Evolutionary conservation across 495 filamentous ascomycete genomes (phyloP).

Genomic region (Hyphodiscus hymeniophilus): DNA sequence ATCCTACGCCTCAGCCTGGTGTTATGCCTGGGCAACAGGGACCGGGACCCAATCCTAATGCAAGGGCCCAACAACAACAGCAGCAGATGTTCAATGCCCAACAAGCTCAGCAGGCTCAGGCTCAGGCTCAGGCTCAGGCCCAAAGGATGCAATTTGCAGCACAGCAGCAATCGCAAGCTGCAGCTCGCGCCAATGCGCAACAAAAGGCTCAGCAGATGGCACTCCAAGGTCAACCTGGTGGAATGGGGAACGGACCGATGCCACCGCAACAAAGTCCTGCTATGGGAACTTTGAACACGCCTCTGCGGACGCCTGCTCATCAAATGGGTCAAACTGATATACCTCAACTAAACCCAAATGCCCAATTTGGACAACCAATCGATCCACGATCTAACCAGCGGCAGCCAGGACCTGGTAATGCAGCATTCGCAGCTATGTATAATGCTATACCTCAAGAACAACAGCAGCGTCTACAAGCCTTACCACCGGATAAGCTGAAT

Average conservation of each 20-base stretch:
- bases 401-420: conserved; percentile 23
- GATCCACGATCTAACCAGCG: conserved; percentile 36
- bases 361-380: conserved; percentile 28
- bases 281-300: conserved; percentile 41
- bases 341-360: conserved; percentile 27
- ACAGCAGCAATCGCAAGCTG: conserved; percentile 15
- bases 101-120: conserved; percentile 23
- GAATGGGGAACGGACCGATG: conserved; percentile 29
- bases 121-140: conserved; percentile 30
- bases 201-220: conserved; percentile 25
- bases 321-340: conserved; percentile 28
- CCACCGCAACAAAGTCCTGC: conserved; percentile 42
- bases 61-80: conserved; percentile 33
- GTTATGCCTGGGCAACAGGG: conserved; percentile 26
- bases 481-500: conserved; percentile 33
- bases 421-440: conserved; percentile 26
- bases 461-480: conserved; percentile 20
- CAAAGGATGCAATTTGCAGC: conserved; percentile 4
- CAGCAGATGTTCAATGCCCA: conserved; percentile 25
- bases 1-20: conserved; percentile 31
- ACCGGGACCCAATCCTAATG: conserved; percentile 23
- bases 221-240: conserved; percentile 41
- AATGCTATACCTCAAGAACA: conserved; percentile 27
- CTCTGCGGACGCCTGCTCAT: conserved; percentile 33
- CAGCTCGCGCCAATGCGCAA: conserved; percentile 33